Percentiles rank a stretch among this genome's conserved stretches.
These are phyloP conservation scores for Leucosporidium scottii DNA, from an alignment of 768 basidiomycete genomes.

Conservation along the genomic window DNA sequence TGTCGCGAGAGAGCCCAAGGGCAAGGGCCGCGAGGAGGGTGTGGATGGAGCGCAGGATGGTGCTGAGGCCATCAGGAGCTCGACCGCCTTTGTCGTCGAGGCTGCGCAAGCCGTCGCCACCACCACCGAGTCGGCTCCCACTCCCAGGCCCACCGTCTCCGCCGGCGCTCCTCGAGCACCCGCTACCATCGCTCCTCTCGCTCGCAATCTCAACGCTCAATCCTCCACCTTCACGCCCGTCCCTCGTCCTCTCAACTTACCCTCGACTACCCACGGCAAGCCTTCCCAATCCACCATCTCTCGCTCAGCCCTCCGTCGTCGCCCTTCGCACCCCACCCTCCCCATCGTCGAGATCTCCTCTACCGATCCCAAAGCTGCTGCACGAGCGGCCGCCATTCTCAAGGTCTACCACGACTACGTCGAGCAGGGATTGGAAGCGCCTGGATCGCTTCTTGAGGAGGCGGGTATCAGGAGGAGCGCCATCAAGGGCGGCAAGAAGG, in stretches of 20 bases:
- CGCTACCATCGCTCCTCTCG: background rate
- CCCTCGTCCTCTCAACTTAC: background rate
- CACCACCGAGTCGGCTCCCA: background rate
- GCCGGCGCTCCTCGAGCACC: background rate
- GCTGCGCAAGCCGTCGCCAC: background rate
- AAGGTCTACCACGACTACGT: constrained; percentile 87
- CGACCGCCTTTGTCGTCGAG: background rate
- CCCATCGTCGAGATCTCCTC: constrained; percentile 76
- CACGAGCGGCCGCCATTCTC: constrained; percentile 84
- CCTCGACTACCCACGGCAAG: background rate
- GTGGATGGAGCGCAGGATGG: background rate
- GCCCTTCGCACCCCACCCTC: constrained; percentile 37
- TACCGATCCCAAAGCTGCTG: constrained; percentile 75
- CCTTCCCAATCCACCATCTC: constrained; percentile 8
- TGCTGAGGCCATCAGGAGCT: background rate
- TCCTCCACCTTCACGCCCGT: background rate
- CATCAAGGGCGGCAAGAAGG: constrained; percentile 36
- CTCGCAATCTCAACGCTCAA: background rate
- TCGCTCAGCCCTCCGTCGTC: background rate
- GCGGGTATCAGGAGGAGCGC: constrained; percentile 37
- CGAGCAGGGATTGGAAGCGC: constrained; percentile 50
- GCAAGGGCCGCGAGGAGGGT: background rate
- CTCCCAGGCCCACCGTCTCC: background rate
- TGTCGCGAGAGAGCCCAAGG: background rate
- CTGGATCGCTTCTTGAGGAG: too few species aligned